These are phyloP conservation scores for Pulveroboletus sp. DNA, from an alignment of 768 basidiomycete species.

Conservation along the genomic window DNA sequence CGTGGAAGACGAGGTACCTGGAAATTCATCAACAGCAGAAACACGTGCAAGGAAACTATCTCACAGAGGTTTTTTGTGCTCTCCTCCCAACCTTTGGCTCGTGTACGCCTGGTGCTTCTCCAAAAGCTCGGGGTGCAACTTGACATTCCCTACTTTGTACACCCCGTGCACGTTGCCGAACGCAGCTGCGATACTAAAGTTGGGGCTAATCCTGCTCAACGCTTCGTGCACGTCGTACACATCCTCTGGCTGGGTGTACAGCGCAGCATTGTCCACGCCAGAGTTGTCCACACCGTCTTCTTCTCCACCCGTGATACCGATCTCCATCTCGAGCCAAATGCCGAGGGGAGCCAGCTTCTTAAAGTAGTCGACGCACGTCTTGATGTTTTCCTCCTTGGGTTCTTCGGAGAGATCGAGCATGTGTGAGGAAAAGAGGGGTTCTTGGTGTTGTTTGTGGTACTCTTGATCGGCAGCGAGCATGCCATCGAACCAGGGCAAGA, in stretches of 20 bases:
- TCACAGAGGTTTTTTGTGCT: constrained; percentile 76
- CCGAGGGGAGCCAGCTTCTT: constrained; percentile 89
- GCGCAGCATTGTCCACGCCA: constrained; percentile 83
- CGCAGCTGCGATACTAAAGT: constrained; percentile 97
- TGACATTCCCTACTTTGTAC: constrained; percentile 98
- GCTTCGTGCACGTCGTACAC: constrained; percentile 89
- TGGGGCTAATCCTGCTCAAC: constrained; percentile 80
- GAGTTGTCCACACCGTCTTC: constrained; percentile 99
- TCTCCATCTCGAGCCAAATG: constrained; percentile 99
- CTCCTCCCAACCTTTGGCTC: constrained; percentile 61
- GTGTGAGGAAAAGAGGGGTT: constrained; percentile 93
- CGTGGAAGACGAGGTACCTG: constrained; percentile 99
- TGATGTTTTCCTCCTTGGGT: constrained; percentile 91
- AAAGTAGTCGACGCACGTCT: constrained; percentile 91
- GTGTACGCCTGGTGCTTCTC: constrained; percentile 86
- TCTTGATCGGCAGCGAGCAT: constrained; percentile 97
- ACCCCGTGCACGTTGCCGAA: constrained; percentile 99
- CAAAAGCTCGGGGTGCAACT: constrained; percentile 86
- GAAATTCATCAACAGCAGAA: background rate
- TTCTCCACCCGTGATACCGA: constrained; percentile 99
- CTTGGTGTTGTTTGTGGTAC: constrained; percentile 86
- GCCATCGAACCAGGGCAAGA: constrained; percentile 98
- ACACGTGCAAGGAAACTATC: constrained; percentile 24
- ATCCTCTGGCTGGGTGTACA: constrained; percentile 98
- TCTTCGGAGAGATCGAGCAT: constrained; percentile 98